Conservation (phyloP, 768 basidiomycete species). For the Leccinellum rugosiceps region DNA sequence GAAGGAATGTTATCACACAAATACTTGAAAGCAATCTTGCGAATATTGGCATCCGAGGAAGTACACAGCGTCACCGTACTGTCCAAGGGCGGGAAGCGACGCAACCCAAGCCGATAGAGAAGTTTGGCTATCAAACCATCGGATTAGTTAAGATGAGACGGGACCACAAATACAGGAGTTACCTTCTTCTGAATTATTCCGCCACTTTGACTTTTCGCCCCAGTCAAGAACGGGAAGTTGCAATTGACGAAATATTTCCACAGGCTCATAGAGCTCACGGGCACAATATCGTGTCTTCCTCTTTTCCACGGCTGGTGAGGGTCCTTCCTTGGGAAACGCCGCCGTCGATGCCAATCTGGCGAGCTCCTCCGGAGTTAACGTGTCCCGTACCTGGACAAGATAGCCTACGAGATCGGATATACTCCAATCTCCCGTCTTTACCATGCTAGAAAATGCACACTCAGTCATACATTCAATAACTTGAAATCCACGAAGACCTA, state of each 20-base stretch:
- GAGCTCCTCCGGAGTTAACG: conserved; percentile 54
- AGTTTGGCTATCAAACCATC: conserved; percentile 60
- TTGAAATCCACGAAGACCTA: conserved; percentile 27
- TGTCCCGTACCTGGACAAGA: conserved; percentile 75
- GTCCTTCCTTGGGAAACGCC: conserved; percentile 68
- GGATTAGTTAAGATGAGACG: conserved; percentile 1
- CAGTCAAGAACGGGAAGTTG: conserved; percentile 85
- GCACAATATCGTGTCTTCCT: conserved; percentile 57
- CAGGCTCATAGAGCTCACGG: conserved; percentile 81
- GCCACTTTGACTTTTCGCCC: conserved; percentile 79
- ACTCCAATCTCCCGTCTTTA: conserved; percentile 88
- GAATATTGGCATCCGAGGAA: conserved; percentile 45
- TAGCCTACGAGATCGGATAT: conserved; percentile 83
- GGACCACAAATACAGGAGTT: conserved; percentile 3
- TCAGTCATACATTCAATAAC: conserved; percentile 1
- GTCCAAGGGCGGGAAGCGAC: conserved; percentile 63
- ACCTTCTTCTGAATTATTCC: conserved; percentile 84
- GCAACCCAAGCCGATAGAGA: conserved; percentile 67
- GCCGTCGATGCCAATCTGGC: conserved; percentile 58
- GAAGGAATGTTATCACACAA: conserved; percentile 68
- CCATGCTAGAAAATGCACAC: conserved; percentile 52
- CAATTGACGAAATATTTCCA: conserved; percentile 64
- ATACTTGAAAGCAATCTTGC: conserved; percentile 72
- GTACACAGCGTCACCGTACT: conserved; percentile 69
- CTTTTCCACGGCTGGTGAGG: conserved; percentile 20